These are phyloP conservation scores for Arachnomyces sp. DNA, from an alignment of 2,329 filamentous ascomycete species.

Conservation along the genomic window DNA sequence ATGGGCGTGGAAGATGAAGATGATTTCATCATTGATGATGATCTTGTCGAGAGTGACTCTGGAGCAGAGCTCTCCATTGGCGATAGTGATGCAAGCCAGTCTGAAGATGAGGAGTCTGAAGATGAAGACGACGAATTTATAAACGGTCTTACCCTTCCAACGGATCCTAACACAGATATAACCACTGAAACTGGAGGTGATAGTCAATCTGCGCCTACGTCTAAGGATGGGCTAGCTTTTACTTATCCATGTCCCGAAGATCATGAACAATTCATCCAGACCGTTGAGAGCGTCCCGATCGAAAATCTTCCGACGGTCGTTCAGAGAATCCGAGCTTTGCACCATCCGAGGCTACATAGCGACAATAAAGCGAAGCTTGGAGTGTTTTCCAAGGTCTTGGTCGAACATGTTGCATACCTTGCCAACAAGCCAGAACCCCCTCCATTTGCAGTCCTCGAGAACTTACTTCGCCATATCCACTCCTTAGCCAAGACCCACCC, in stretches of 20 bases:
- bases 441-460: conserved; percentile 65
- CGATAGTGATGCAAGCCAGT: conserved; percentile 25
- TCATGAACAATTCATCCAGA: conserved; percentile 63
- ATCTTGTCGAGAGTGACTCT: conserved; percentile 78
- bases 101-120: conserved; percentile 47
- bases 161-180: conserved; percentile 12
- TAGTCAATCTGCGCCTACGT: conserved; percentile 28
- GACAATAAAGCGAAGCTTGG: conserved; percentile 78
- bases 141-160: conserved; percentile 52
- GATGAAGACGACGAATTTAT: conserved; percentile 63
- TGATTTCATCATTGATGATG: conserved; percentile 83
- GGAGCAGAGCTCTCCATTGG: conserved; percentile 35
- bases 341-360: conserved; percentile 77
- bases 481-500: conserved; percentile 84
- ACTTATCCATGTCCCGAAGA: conserved; percentile 79
- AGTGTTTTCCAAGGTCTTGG: conserved; percentile 42
- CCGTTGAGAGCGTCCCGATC: conserved; percentile 54
- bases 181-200: conserved; percentile 30
- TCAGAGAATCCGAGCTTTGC: conserved; percentile 82
- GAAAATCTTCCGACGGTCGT: conserved; percentile 69
- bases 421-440: conserved; percentile 43
- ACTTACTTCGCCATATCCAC: conserved; percentile 79
- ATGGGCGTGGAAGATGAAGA: conserved; percentile 86
- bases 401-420: conserved; percentile 53
- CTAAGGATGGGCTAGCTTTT: conserved; percentile 59